Percentiles rank a stretch among this genome's conserved stretches.
phyloP scores from a whole-genome alignment of 2,329 filamentous ascomycete species.

The Lachnellula arida region DNA sequence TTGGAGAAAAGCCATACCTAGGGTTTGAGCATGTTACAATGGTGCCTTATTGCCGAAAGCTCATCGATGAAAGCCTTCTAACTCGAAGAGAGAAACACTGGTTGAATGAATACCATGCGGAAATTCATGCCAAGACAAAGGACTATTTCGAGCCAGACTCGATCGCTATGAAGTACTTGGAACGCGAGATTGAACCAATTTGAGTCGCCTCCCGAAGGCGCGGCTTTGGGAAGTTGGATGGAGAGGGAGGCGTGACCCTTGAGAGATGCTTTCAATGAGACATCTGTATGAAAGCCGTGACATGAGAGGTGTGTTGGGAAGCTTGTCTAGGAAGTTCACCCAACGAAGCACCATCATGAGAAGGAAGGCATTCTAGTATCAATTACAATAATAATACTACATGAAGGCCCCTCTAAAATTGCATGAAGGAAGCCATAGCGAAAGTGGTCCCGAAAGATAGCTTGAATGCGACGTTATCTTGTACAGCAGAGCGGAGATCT shows the following conservation, averaged over 20 bases:
- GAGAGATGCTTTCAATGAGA: background rate
- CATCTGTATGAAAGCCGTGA: background rate
- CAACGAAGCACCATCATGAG: too few relatives aligned
- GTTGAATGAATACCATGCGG: constrained; percentile 80
- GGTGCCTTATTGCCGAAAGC: constrained; percentile 87
- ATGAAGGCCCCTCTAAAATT: constrained; percentile 37
- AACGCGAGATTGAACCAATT: constrained; percentile 73
- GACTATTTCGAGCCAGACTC: constrained; percentile 69
- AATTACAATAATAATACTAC: background rate
- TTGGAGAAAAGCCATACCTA: constrained; percentile 90
- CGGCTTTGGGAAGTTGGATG: too few relatives aligned
- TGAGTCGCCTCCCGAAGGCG: constrained; percentile 2
- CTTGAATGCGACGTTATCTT: constrained; percentile 37
- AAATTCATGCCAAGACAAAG: constrained; percentile 78
- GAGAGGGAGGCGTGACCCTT: too few relatives aligned
- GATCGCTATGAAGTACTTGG: constrained; percentile 72
- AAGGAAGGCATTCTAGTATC: background rate
- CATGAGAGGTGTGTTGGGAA: constrained; percentile 3
- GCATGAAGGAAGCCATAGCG: constrained; percentile 62
- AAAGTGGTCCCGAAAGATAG: constrained; percentile 67
- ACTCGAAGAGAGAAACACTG: constrained; percentile 73
- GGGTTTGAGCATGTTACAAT: constrained; percentile 97
- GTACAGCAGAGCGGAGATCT: constrained; percentile 39
- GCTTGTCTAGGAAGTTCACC: background rate
- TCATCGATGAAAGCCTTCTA: constrained; percentile 73